Evolutionary conservation across 2,329 filamentous ascomycete genomes (phyloP), one percentile per base, ranked within the genome.

Genomic region (Penicillium olsonii): DNA sequence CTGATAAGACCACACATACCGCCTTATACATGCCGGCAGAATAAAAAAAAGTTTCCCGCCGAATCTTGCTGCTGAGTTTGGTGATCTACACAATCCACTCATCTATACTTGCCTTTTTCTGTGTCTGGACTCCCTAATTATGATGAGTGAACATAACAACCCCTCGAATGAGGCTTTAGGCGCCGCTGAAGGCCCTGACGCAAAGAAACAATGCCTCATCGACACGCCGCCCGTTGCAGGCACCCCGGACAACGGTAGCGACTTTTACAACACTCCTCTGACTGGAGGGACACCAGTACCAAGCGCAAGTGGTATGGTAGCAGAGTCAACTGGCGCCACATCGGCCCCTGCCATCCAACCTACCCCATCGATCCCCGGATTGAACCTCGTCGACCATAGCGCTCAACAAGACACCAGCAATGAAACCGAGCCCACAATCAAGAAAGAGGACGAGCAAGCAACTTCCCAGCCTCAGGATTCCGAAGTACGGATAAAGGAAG

Each of bases 211-310:
- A 41, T 60, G 56, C 47, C 56, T 55, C 40, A 62, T 54, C 37
- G 64, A 69, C 43, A 61, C 60, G 53, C 64, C 63, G 57, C 60
- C 67, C 41, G 53, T 65, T 48, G 53, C 62, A 49, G 60, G 56
- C 48, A 66, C 67, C 17, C 65, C 60, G 17, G 72, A 72, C 47
- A 66, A 70, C 60, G 69, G 62, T 42, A 74, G 69, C 50, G 69
- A 74, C 59, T 73, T 74, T 37, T 74, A 74, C 60, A 72, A 71
- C 45, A 73, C 71, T 9, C 68, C 69, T 3, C 55, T 66, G 46
- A 57, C 54, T 37, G 57, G 59, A 37, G 65, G 59, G 11, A 69
- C 66, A 0, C 67, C 68, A 3, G 53, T 63, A 18, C 48, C 48
- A 15, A 50, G 39, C n/a, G 19, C 40, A 10, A 48, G 51, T 5